Evolutionary conservation across 169 alveolate species (phyloP).

Genomic region (Theileria orientalis): DNA sequence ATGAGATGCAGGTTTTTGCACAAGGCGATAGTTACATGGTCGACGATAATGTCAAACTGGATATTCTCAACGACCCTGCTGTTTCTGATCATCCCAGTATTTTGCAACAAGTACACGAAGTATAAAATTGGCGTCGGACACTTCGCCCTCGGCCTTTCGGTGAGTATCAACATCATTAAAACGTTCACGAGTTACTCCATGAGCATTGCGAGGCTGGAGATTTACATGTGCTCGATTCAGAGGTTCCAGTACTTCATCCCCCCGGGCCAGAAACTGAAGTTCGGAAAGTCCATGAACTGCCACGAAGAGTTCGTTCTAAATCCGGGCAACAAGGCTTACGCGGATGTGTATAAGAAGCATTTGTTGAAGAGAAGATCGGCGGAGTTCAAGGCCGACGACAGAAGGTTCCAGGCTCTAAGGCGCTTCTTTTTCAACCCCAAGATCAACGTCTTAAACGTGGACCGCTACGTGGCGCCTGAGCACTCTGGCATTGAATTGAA

Average conservation of each 20-base stretch:
- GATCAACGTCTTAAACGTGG: background rate
- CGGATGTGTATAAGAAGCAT: background rate
- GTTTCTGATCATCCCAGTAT: constrained; percentile 10
- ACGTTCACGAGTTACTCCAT: background rate
- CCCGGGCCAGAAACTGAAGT: constrained; percentile 1
- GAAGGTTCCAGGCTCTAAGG: background rate
- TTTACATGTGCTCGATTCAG: constrained; percentile 6
- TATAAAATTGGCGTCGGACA: background rate
- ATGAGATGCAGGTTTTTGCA: constrained; percentile 24
- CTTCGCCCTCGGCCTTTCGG: constrained; percentile 4
- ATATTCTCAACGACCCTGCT: background rate
- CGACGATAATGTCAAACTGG: constrained; percentile 23
- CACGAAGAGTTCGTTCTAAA: constrained; percentile 14
- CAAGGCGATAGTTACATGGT: constrained; percentile 29
- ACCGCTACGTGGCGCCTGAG: background rate
- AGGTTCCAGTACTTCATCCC: constrained; percentile 16
- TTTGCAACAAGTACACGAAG: background rate
- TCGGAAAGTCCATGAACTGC: background rate
- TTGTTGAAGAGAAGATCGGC: background rate
- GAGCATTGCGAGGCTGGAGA: constrained; percentile 7
- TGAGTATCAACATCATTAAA: constrained; percentile 1
- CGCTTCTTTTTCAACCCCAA: background rate
- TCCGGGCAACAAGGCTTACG: background rate
- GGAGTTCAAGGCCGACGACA: background rate
- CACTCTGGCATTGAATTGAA: constrained; percentile 10